phyloP scores from a whole-genome alignment of 345 rosid genomes.

The Eutrema japonicum region DNA sequence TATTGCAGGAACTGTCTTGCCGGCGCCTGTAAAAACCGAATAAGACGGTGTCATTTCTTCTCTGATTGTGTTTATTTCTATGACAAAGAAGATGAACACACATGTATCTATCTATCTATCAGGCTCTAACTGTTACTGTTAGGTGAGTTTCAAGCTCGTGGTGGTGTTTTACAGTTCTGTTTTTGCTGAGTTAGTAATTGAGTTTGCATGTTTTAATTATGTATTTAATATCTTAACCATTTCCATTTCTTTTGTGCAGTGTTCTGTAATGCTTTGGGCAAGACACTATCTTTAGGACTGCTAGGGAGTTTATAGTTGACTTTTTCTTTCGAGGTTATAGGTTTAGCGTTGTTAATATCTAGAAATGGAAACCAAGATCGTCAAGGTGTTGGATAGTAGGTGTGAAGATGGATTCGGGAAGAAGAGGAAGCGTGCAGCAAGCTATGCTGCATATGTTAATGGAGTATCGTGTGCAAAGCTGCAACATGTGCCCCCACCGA shows the following conservation, averaged over 20 bases:
- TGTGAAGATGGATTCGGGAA: slow-evolving; percentile 43
- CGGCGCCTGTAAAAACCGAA: slow-evolving; percentile 25
- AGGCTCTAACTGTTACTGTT: slow-evolving; percentile 26
- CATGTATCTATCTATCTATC: slow-evolving; percentile 38
- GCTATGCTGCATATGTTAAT: slow-evolving; percentile 47
- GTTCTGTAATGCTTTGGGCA: slow-evolving; percentile 40
- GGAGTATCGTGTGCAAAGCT: slow-evolving; percentile 47
- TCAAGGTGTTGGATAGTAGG: slow-evolving; percentile 63
- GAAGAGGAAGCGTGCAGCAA: slow-evolving; percentile 59
- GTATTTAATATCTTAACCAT: slow-evolving; percentile 3
- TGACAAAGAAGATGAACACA: slow-evolving; percentile 29
- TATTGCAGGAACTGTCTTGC: slow-evolving; percentile 32
- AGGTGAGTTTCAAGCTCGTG: slow-evolving; percentile 37
- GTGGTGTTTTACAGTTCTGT: background rate
- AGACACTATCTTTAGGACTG: slow-evolving; percentile 49
- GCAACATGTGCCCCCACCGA: slow-evolving; percentile 45
- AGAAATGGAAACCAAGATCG: slow-evolving; percentile 68
- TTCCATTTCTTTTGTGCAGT: slow-evolving; percentile 33
- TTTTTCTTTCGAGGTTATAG: slow-evolving; percentile 48
- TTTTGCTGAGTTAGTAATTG: background rate
- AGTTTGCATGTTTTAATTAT: slow-evolving; percentile 17
- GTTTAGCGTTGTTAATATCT: slow-evolving; percentile 56
- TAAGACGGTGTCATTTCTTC: slow-evolving; percentile 31
- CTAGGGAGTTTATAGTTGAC: slow-evolving; percentile 44
- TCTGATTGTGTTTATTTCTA: slow-evolving; percentile 37